These are phyloP conservation scores for Adansonia gregorii DNA, from an alignment of 441 rosid species.

Conservation along the genomic window DNA sequence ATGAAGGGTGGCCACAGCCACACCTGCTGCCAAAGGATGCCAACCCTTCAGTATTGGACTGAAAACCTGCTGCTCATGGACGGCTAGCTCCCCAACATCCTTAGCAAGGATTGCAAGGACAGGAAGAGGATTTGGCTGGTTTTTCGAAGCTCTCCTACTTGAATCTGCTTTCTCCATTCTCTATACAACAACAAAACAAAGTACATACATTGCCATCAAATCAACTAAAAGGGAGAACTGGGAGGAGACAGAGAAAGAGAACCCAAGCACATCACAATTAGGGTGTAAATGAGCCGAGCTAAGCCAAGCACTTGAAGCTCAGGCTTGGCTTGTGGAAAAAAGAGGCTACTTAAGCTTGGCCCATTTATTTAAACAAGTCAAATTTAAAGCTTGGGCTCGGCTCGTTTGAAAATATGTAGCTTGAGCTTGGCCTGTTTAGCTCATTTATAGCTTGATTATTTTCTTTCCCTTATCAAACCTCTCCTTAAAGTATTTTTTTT, in stretches of 20 bases:
- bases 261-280: slow-evolving; percentile 2
- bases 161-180: slow-evolving; percentile 99
- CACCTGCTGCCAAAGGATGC: slow-evolving; percentile 99
- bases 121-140: slow-evolving; percentile 82
- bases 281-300: too few relatives aligned
- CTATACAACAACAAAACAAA: slow-evolving; percentile 41
- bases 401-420: too few relatives aligned
- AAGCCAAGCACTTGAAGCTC: too few relatives aligned
- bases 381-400: too few relatives aligned
- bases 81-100: slow-evolving; percentile 93
- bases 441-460: too few relatives aligned
- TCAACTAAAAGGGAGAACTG: neutral
- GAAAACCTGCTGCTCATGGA: slow-evolving; percentile 73
- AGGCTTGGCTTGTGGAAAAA: too few relatives aligned
- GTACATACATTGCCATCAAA: neutral
- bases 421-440: too few relatives aligned
- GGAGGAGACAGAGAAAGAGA: neutral
- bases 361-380: too few relatives aligned
- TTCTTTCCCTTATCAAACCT: too few relatives aligned
- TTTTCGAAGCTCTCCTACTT: slow-evolving; percentile 88
- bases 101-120: slow-evolving; percentile 92
- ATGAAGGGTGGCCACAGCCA: slow-evolving; percentile 97
- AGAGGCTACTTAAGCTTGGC: too few relatives aligned
- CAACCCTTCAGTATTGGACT: slow-evolving; percentile 94
- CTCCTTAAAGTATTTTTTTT: too few relatives aligned